Evolutionary conservation across 1,139 yeast species (phyloP).

Genomic region (Diutina siamensis): DNA sequence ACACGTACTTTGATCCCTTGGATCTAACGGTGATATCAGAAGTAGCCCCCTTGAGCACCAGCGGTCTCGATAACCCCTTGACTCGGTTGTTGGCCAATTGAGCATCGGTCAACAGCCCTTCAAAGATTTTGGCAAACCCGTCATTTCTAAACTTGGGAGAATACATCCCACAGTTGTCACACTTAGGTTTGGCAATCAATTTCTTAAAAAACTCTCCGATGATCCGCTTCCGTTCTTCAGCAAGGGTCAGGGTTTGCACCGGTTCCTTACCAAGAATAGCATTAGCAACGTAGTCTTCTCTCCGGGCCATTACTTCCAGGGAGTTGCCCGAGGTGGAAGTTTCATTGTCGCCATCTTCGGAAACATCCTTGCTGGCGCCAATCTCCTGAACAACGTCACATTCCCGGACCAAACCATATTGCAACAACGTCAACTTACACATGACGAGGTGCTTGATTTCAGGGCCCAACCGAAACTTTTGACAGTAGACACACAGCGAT

Average conservation of each 20-base stretch:
- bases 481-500: conserved; percentile 84
- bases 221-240: conserved; percentile 73
- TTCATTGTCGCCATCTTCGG: conserved; percentile 15
- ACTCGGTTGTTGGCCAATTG: conserved; percentile 73
- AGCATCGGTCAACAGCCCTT: conserved; percentile 71
- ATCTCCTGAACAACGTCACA: conserved; percentile 31
- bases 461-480: conserved; percentile 59
- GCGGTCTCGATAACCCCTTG: conserved; percentile 66
- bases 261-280: conserved; percentile 64
- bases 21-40: conserved; percentile 7
- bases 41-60: conserved; percentile 37
- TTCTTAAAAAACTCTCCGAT: conserved; percentile 69
- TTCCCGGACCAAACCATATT: conserved; percentile 80
- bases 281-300: conserved; percentile 61
- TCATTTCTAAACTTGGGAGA: conserved; percentile 93
- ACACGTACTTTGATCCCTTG: conserved; percentile 54
- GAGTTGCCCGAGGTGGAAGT: conserved; percentile 16
- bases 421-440: conserved; percentile 72
- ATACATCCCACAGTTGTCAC: conserved; percentile 94
- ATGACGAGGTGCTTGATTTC: conserved; percentile 64
- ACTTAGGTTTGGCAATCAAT: conserved; percentile 65
- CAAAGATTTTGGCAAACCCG: conserved; percentile 88
- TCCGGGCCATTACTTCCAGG: conserved; percentile 39
- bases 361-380: conserved; percentile 13
- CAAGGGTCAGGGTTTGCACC: conserved; percentile 65